These are phyloP conservation scores for Termitomyces sp. DNA, from an alignment of 768 basidiomycete genomes.

Conservation along the genomic window DNA sequence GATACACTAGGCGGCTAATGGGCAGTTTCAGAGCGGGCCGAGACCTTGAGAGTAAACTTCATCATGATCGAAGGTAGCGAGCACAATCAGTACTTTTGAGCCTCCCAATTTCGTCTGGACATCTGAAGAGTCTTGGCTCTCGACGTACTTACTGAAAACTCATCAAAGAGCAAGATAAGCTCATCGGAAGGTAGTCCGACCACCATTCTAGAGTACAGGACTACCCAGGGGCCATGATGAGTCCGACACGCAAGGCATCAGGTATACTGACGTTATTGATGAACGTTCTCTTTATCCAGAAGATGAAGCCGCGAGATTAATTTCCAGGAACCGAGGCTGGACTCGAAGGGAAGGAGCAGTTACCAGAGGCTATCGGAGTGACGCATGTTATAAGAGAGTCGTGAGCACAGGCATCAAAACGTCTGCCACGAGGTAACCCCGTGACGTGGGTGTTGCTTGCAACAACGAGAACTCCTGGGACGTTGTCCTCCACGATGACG, in stretches of 20 bases:
- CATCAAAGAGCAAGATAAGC: not conserved
- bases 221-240: not conserved
- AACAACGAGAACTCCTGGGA: not conserved
- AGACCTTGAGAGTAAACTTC: not conserved
- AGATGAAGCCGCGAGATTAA: not conserved
- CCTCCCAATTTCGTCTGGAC: not conserved
- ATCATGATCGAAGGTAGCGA: not conserved
- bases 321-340: not conserved
- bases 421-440: slow-evolving; percentile 5
- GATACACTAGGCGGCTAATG: too few relatives aligned
- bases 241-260: not conserved
- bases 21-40: not conserved
- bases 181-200: not conserved
- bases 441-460: not conserved
- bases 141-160: not conserved
- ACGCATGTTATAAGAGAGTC: not conserved
- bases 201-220: not conserved
- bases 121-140: not conserved
- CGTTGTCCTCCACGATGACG: slow-evolving; percentile 1
- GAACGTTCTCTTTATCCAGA: not conserved
- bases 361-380: slow-evolving; percentile 1
- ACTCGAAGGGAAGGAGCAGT: not conserved
- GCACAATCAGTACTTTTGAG: not conserved
- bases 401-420: not conserved
- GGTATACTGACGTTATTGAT: not conserved